Conservation (phyloP, 2,329 filamentous ascomycete genomes). For the Ophidiomyces ophidiicola region DNA sequence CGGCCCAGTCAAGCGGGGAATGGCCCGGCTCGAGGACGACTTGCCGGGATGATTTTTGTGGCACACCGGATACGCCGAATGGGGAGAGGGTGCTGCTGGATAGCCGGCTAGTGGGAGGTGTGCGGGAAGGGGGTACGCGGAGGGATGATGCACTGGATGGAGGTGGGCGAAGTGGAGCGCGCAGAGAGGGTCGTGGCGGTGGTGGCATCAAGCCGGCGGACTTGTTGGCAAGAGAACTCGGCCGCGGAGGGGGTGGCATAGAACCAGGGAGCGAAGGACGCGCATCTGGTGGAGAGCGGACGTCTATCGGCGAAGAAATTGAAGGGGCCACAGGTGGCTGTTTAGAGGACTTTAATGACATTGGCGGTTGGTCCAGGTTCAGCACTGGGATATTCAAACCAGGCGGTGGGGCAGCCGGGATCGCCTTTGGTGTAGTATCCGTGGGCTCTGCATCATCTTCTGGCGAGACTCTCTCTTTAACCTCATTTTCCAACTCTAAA, state of each 20-base stretch:
- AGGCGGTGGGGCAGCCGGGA: conserved; percentile 18
- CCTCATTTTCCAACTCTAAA: neutral
- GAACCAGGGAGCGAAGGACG: conserved; percentile 10
- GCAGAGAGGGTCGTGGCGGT: conserved; percentile 18
- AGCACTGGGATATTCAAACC: conserved; percentile 24
- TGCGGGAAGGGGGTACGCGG: conserved; percentile 34
- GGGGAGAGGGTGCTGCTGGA: conserved; percentile 34
- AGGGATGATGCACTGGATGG: conserved; percentile 21
- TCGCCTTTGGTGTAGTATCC: conserved; percentile 30
- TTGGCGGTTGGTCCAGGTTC: conserved; percentile 20
- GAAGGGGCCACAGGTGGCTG: conserved; percentile 6
- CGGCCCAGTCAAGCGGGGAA: conserved; percentile 92
- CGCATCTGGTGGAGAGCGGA: neutral
- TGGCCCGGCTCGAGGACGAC: conserved; percentile 79
- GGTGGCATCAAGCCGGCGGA: conserved; percentile 14
- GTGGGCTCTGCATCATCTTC: conserved; percentile 17
- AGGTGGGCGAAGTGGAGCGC: conserved; percentile 27
- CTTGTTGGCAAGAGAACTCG: neutral
- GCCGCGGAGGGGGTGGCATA: neutral
- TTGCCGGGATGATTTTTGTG: conserved; percentile 41
- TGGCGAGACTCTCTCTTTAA: neutral
- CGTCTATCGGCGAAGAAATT: conserved; percentile 14
- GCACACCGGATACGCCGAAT: conserved; percentile 30
- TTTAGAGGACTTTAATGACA: conserved; percentile 6
- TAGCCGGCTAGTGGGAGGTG: conserved; percentile 27